Evolutionary conservation across 305 asterid species (phyloP).

Genomic region (Fraxinus dipetala): DNA sequence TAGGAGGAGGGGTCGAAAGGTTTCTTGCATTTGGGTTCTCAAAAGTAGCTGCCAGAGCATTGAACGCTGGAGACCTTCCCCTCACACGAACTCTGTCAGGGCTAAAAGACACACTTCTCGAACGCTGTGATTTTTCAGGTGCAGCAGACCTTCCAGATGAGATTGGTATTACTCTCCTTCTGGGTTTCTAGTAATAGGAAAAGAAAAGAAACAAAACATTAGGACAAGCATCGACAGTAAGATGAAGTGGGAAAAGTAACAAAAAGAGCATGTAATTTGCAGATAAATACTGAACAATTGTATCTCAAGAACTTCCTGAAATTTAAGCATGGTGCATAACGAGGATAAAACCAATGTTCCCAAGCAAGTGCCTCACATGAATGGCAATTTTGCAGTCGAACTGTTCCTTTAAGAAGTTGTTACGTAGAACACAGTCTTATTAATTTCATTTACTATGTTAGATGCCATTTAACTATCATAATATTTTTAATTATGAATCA

Average conservation of each 20-base stretch:
- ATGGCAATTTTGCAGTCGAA: background rate
- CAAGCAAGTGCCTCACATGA: background rate
- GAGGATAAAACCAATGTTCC: background rate
- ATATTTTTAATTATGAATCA: background rate
- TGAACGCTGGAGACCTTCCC: conserved; percentile 98
- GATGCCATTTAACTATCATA: background rate
- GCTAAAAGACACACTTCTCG: conserved; percentile 86
- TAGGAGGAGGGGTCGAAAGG: conserved; percentile 94
- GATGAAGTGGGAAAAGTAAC: background rate
- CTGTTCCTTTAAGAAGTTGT: background rate
- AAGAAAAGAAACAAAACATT: background rate
- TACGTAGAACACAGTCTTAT: background rate
- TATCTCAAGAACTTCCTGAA: background rate
- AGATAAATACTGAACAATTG: background rate
- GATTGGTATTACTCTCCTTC: conserved; percentile 61
- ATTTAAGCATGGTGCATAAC: background rate
- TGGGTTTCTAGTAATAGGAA: conserved; percentile 57
- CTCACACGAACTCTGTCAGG: conserved; percentile 86
- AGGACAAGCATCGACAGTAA: background rate
- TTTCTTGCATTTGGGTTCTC: conserved; percentile 77
- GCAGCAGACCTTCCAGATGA: conserved; percentile 68
- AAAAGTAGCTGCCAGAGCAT: conserved; percentile 80
- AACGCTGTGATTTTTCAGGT: conserved; percentile 82
- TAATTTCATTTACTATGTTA: background rate
- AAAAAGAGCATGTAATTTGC: background rate